phyloP scores from a whole-genome alignment of 495 filamentous ascomycete species.

The Neurospora sp. region DNA sequence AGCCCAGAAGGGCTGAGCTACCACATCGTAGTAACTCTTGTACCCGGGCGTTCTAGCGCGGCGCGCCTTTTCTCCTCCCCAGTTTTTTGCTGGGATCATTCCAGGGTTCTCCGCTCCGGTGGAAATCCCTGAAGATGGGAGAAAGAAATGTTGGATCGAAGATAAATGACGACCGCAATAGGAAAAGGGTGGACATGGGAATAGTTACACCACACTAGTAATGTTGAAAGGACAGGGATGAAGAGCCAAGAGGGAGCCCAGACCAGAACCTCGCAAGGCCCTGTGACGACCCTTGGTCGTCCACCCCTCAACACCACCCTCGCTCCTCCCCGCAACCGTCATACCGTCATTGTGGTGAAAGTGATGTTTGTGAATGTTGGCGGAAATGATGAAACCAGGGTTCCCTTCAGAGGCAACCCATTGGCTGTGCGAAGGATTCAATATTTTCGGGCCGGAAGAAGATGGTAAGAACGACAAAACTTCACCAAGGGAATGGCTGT shows the following conservation, averaged over 20 bases:
- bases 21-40: background rate
- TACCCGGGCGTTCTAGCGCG: background rate
- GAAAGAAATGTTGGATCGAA: background rate
- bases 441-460: background rate
- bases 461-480: background rate
- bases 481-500: background rate
- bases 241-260: conserved; percentile 9
- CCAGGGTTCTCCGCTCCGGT: background rate
- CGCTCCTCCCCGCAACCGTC: background rate
- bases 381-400: background rate
- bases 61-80: background rate
- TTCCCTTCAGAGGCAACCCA: conserved; percentile 7
- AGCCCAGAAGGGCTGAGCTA: conserved; percentile 12
- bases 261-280: background rate
- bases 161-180: background rate
- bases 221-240: background rate
- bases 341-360: background rate
- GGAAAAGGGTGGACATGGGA: background rate
- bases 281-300: background rate
- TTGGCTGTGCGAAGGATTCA: background rate
- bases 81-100: background rate
- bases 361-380: background rate
- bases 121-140: background rate
- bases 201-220: background rate
- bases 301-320: background rate